Percentiles rank a stretch among this genome's conserved stretches.
phyloP scores from a whole-genome alignment of 2,329 filamentous ascomycete species.

The Pseudopyrenochaeta lycopersici region DNA sequence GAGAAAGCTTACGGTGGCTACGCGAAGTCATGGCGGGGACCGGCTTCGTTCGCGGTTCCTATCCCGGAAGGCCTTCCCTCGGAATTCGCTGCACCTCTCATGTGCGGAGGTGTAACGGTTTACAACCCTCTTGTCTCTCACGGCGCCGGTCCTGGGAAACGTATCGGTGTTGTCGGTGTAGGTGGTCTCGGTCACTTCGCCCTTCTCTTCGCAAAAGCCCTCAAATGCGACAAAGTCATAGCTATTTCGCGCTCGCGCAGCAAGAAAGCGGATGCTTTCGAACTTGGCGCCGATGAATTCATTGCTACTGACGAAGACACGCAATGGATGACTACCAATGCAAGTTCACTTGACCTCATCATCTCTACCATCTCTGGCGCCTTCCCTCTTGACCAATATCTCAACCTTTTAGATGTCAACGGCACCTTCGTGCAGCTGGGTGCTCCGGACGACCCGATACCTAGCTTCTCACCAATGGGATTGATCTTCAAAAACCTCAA shows the following conservation, averaged over 20 bases:
- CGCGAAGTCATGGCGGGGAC: constrained; percentile 71
- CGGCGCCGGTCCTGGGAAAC: constrained; percentile 79
- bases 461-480: constrained; percentile 62
- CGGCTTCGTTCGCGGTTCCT: constrained; percentile 76
- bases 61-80: constrained; percentile 76
- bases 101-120: constrained; percentile 83
- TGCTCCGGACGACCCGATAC: constrained; percentile 66
- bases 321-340: constrained; percentile 66
- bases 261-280: constrained; percentile 69
- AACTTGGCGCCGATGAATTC: constrained; percentile 69
- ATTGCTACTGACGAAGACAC: constrained; percentile 67
- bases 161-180: constrained; percentile 77
- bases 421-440: constrained; percentile 74
- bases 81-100: constrained; percentile 75
- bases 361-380: constrained; percentile 65
- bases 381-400: constrained; percentile 67
- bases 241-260: constrained; percentile 68
- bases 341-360: constrained; percentile 64
- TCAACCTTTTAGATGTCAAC: constrained; percentile 66
- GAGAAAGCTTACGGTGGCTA: constrained; percentile 72
- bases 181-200: constrained; percentile 79
- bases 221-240: constrained; percentile 73
- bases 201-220: constrained; percentile 73
- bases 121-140: constrained; percentile 80
- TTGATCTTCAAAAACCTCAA: constrained; percentile 65